Conservation (phyloP, 257 asterid species). For the Solanum chmielewskii region DNA sequence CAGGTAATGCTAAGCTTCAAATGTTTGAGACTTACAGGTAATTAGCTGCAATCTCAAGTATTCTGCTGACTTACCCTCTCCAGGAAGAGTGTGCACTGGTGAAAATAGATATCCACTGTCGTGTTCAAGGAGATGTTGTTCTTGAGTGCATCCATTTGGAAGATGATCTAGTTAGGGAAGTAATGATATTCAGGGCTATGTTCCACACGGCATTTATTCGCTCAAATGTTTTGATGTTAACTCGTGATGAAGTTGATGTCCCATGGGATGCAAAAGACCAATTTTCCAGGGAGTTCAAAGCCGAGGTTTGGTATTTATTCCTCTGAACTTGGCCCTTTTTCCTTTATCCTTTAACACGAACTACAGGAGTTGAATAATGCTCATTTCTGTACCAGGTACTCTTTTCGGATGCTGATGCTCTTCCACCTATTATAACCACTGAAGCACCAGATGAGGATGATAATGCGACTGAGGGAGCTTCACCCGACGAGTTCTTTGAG, state of each 20-base stretch:
- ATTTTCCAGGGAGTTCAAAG: conserved; percentile 70
- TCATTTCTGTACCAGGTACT: conserved; percentile 66
- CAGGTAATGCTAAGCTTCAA: conserved; percentile 46
- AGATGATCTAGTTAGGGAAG: conserved; percentile 75
- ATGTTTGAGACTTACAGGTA: conserved; percentile 1
- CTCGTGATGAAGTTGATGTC: conserved; percentile 83
- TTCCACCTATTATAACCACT: conserved; percentile 33
- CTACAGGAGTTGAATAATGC: conserved; percentile 26
- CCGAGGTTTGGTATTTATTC: conserved; percentile 59
- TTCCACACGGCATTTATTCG: conserved; percentile 87
- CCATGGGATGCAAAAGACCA: conserved; percentile 79
- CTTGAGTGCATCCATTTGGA: conserved; percentile 88
- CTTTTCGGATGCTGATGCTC: conserved; percentile 78
- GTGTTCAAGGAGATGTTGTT: conserved; percentile 85
- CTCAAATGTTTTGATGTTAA: conserved; percentile 62
- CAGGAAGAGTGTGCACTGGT: conserved; percentile 88
- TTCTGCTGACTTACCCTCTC: conserved; percentile 12
- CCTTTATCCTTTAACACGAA: conserved; percentile 8
- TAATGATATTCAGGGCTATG: conserved; percentile 82
- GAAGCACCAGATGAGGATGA: conserved; percentile 52
- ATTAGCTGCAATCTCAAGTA: conserved; percentile 8
- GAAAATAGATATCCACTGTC: conserved; percentile 62
- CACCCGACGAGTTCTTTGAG: conserved; percentile 87
- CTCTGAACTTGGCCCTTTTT: conserved; percentile 15
- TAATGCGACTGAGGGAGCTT: conserved; percentile 50